Evolutionary conservation across 495 filamentous ascomycete species (phyloP), one percentile per base, ranked within the genome.

Genomic region (Rostrohypoxylon terebratum): DNA sequence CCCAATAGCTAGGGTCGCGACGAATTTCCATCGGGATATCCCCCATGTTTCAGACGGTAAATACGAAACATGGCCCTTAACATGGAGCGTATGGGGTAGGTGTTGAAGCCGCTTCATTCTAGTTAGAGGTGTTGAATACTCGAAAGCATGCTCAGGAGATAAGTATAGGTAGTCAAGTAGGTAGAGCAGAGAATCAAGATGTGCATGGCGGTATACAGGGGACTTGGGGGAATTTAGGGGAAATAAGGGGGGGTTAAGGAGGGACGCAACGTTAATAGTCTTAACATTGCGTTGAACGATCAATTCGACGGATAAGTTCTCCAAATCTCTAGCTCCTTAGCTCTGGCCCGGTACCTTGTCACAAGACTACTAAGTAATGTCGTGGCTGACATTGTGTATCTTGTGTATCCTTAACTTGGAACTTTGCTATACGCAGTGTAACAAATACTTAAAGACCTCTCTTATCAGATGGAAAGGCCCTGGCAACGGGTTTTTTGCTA

Each of bases 81-180:
- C 10, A 42, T 42, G 57, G 10, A 44, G 7, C 11, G 25, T 7
- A 21, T 33, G 31, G 34, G 42, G 51, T 21, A 59, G 7, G 10
- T 20, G 6, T n/a, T 33, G 31, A 25, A 34, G 51, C 33, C 59
- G 59, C 33, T 48, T 59, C 69, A 72, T 72, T 42, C 28, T 63
- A 34, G 38, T 47, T 11, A 40, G 42, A 57, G 3, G 25, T 23
- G 0, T 42, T 8, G 25, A 48, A 2, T n/a, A n/a, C 14, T 44
- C 36, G 21, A 44, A 48, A 28, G 28, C 45, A 62, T 57, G 14
- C 11, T 18, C 7, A 14, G 13, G 11, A 14, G 2, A 8, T n/a
- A 42, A 4, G 13, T 7, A 8, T n/a, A 42, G 13, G 13, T n/a
- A n/a, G n/a, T n/a, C n/a, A 33, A 14, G 13, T 16, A 14, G 28